Base-by-base conservation (phyloP, 768 basidiomycete genomes). In the Leccinellum rugosiceps region DNA sequence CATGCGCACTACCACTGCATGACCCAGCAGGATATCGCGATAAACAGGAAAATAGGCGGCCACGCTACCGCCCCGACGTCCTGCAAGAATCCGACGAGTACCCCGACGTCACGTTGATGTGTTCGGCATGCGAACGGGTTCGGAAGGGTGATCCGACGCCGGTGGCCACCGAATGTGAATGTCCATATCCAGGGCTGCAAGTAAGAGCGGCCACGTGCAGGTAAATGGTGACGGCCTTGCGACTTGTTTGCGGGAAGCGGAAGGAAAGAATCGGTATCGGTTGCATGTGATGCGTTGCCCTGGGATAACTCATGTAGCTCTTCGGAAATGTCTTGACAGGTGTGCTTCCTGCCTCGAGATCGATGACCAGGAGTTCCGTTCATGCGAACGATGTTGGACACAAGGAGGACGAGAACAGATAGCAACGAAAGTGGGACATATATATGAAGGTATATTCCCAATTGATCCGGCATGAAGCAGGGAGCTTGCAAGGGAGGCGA, bases 391-490 rank as follows among this genome's bases (percentile, higher is more conserved):
- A 60, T 53, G 66, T 68, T 74, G 49, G 58, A 59, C 0, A 64
- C 55, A 23, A 80, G 64, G 21, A 88, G 68, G 13, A 77, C 53
- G 43, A 82, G 15, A 17, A 94, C 64, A 32, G 88, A 87, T n/a
- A 88, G 52, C 31, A 85, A 59, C 34, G 83, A 65, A 41, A 91
- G 75, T 21, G 91, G 90, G 25, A 87, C 70, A 69, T 96, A 96
- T n/a, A 77, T 68, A 52, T 78, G 72, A 43, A 87, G 71, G 72
- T 94, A 97, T 60, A 93, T 88, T 41, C 81, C 78, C 46, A 92
- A 69, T 66, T 96, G 94, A 72, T 94, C 85, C 0, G 95, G 96
- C 55, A 98, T 80, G 44, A 87, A 67, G 73, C 95, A 98, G 13
- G 84, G 83, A 7, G 74, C 67, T 60, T 93, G 86, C 48, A 76